A percentile compares a stretch with the other conserved stretches of the same genome.
phyloP scores from a whole-genome alignment of 176 grass and related monocot genomes.

The Otatea glauca region DNA sequence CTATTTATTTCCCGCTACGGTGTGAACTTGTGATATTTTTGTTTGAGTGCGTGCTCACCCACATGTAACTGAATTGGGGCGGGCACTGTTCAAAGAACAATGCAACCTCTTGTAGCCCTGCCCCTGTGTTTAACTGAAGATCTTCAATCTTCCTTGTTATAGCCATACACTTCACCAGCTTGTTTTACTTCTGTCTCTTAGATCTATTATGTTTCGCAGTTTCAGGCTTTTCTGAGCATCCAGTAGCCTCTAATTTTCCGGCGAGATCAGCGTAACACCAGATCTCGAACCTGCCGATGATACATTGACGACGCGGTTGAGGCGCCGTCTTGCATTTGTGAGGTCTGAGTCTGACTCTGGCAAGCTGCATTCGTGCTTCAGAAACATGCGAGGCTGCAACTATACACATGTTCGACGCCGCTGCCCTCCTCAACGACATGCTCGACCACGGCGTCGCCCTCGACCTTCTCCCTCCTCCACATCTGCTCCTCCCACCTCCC shows the following conservation, averaged over 20 bases:
- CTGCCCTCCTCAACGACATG: slow-evolving; percentile 86
- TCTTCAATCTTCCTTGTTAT: neutral
- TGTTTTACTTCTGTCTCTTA: neutral
- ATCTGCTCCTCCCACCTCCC: slow-evolving; percentile 72
- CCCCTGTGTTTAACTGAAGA: neutral
- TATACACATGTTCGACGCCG: slow-evolving; percentile 46
- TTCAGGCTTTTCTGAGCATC: neutral
- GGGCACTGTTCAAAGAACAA: slow-evolving; percentile 38
- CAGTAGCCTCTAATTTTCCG: neutral
- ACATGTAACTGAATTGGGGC: neutral
- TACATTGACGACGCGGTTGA: too few relatives aligned
- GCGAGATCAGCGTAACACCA: neutral
- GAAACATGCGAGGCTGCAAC: too few relatives aligned
- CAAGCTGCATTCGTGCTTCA: neutral
- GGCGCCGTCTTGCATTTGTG: too few relatives aligned
- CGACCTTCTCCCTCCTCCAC: slow-evolving; percentile 74
- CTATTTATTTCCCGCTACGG: neutral
- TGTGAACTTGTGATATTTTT: slow-evolving; percentile 6
- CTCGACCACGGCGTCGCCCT: slow-evolving; percentile 61
- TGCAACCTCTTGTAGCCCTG: neutral
- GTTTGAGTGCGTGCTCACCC: neutral
- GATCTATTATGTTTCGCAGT: neutral
- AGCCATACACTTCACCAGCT: neutral
- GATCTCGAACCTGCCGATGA: neutral
- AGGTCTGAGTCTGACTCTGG: too few relatives aligned